Evolutionary conservation across 805 yeast genomes (phyloP).

Genomic region (Saccharomycopsis malanga): DNA sequence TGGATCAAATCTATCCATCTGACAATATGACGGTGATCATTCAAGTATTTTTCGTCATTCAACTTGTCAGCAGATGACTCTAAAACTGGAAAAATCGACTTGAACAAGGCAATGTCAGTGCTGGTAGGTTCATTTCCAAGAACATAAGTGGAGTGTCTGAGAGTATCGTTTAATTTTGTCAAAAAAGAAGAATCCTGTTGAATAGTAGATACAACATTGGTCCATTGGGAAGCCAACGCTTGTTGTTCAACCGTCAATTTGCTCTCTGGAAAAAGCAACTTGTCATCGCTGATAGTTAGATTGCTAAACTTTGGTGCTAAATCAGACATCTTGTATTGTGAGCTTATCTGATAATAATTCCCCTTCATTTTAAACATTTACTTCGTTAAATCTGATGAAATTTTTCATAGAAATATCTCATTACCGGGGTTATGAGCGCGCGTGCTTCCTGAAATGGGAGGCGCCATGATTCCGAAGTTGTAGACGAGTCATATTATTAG

Average conservation of each 20-base stretch:
- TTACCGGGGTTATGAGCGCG: no score
- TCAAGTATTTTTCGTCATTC: conserved; percentile 35
- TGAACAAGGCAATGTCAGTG: conserved; percentile 67
- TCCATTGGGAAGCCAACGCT: conserved; percentile 21
- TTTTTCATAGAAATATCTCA: no score
- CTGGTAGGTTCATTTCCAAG: conserved; percentile 59
- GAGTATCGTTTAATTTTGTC: conserved; percentile 53
- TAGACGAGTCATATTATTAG: no score
- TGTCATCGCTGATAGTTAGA: conserved; percentile 16
- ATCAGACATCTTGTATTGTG: background rate
- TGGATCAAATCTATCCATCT: conserved; percentile 93
- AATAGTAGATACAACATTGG: conserved; percentile 8
- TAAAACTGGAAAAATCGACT: conserved; percentile 49
- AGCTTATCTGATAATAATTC: no score
- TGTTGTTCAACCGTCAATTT: conserved; percentile 20
- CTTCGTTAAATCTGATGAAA: no score
- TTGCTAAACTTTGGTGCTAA: conserved; percentile 4
- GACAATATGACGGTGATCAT: conserved; percentile 71
- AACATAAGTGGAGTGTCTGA: conserved; percentile 65
- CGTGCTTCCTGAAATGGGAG: no score
- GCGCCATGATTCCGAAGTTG: no score
- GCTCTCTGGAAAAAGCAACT: conserved; percentile 11
- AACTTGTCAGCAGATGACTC: conserved; percentile 39
- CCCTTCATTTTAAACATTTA: no score
- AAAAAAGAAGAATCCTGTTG: conserved; percentile 17